phyloP scores from a whole-genome alignment of 2,329 filamentous ascomycete genomes.

The Sclerotinia sclerotiorum region DNA sequence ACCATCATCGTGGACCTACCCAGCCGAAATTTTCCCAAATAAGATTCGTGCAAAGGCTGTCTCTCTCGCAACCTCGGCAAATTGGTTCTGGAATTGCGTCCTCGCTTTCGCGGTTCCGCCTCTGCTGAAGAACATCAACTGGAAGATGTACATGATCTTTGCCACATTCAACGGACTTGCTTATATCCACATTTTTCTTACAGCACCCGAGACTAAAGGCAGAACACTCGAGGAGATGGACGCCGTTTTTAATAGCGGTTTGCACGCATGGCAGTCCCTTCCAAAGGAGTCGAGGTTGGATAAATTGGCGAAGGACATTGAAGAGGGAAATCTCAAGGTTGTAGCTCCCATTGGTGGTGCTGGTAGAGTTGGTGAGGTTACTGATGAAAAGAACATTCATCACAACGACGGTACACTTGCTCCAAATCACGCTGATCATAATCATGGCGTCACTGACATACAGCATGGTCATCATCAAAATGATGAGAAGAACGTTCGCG shows the following conservation, averaged over 20 bases:
- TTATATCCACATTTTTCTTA: slow-evolving; percentile 56
- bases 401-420: not conserved
- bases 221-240: slow-evolving; percentile 78
- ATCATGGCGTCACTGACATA: not conserved
- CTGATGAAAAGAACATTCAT: slow-evolving; percentile 6
- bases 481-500: slow-evolving; percentile 13
- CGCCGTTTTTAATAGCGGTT: slow-evolving; percentile 64
- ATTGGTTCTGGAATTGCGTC: slow-evolving; percentile 74
- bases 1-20: slow-evolving; percentile 52
- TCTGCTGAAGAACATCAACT: slow-evolving; percentile 47
- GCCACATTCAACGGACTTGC: slow-evolving; percentile 68
- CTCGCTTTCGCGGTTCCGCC: slow-evolving; percentile 55
- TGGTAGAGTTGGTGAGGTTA: not conserved
- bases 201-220: slow-evolving; percentile 67
- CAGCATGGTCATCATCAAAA: not conserved
- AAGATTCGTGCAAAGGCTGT: slow-evolving; percentile 72
- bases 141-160: slow-evolving; percentile 69
- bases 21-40: slow-evolving; percentile 67
- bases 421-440: not conserved
- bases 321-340: slow-evolving; percentile 40
- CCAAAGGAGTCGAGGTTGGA: slow-evolving; percentile 48
- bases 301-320: slow-evolving; percentile 49
- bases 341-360: slow-evolving; percentile 24
- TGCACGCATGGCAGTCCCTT: slow-evolving; percentile 57
- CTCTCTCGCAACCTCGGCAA: slow-evolving; percentile 70